A percentile compares a stretch with the other conserved stretches of the same genome.
phyloP scores from a whole-genome alignment of 1,139 yeast species.

The Kluyveromyces sp. region DNA sequence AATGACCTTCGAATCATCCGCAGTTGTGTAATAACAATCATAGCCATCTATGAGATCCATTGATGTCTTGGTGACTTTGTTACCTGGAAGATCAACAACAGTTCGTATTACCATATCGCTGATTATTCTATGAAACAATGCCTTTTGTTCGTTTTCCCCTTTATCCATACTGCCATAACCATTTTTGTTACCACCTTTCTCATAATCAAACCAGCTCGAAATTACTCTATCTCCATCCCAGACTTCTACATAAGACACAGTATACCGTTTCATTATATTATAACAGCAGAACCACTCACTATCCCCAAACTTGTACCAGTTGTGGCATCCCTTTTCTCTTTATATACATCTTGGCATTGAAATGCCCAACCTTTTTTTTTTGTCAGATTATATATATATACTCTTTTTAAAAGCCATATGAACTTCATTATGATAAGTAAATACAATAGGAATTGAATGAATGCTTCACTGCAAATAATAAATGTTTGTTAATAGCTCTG shows the following conservation, averaged over 20 bases:
- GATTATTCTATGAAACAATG: constrained; percentile 22
- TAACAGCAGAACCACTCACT: not conserved
- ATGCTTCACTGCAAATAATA: no score
- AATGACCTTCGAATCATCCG: constrained; percentile 13
- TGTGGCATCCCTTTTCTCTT: not conserved
- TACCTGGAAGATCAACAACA: constrained; percentile 24
- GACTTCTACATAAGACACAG: constrained; percentile 25
- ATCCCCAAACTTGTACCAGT: not conserved
- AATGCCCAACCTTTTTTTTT: no score
- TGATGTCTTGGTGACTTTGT: constrained; percentile 29
- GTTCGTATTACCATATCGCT: constrained; percentile 27
- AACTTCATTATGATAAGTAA: no score
- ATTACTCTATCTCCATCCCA: constrained; percentile 16
- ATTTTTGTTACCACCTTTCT: constrained; percentile 1
- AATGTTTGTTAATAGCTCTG: no score
- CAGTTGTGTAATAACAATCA: constrained; percentile 29
- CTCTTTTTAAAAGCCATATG: no score
- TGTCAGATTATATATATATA: no score
- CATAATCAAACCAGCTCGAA: constrained; percentile 11
- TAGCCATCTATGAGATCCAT: constrained; percentile 25
- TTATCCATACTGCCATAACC: constrained; percentile 17
- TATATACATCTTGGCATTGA: no score
- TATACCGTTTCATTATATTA: constrained; percentile 1
- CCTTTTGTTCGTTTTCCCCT: constrained; percentile 14
- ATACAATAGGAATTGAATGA: no score